Percentiles rank a stretch among this genome's conserved stretches.
phyloP scores from a whole-genome alignment of 2,329 filamentous ascomycete species.

The Aspergillus niger region DNA sequence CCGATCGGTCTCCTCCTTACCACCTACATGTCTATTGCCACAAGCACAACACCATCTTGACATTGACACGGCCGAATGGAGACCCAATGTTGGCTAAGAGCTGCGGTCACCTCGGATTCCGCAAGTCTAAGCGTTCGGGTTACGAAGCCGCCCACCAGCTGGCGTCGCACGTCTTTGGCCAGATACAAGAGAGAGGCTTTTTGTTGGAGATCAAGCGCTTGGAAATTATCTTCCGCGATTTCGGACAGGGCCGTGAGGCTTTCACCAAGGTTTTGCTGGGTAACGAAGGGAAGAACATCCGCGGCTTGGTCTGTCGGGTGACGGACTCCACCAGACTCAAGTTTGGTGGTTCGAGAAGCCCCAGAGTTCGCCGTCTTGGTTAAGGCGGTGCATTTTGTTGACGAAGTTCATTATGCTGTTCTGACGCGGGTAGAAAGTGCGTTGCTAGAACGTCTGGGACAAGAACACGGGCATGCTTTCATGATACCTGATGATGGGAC shows the following conservation, averaged over 20 bases:
- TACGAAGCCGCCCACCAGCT: constrained; percentile 95
- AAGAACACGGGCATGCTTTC: neutral
- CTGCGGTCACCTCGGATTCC: constrained; percentile 88
- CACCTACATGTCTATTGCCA: constrained; percentile 84
- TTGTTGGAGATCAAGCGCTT: constrained; percentile 72
- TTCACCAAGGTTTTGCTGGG: constrained; percentile 87
- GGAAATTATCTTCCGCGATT: constrained; percentile 81
- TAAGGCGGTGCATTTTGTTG: constrained; percentile 34
- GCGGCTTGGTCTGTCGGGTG: constrained; percentile 74
- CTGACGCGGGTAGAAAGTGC: neutral
- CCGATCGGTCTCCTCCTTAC: constrained; percentile 58
- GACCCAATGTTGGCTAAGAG: constrained; percentile 78
- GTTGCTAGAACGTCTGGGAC: neutral
- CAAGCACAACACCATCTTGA: constrained; percentile 96
- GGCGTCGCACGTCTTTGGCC: constrained; percentile 76
- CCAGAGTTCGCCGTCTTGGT: constrained; percentile 78
- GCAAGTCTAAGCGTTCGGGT: constrained; percentile 73
- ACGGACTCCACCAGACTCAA: constrained; percentile 88
- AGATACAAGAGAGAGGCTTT: constrained; percentile 80
- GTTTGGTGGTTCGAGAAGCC: constrained; percentile 90
- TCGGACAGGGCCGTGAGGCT: constrained; percentile 83
- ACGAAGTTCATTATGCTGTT: neutral
- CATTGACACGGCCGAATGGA: constrained; percentile 78
- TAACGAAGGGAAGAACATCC: constrained; percentile 74
- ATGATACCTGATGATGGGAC: neutral